These are phyloP conservation scores for Aspergillus puulaauensis DNA, from an alignment of 2,329 filamentous ascomycete species.

Conservation along the genomic window DNA sequence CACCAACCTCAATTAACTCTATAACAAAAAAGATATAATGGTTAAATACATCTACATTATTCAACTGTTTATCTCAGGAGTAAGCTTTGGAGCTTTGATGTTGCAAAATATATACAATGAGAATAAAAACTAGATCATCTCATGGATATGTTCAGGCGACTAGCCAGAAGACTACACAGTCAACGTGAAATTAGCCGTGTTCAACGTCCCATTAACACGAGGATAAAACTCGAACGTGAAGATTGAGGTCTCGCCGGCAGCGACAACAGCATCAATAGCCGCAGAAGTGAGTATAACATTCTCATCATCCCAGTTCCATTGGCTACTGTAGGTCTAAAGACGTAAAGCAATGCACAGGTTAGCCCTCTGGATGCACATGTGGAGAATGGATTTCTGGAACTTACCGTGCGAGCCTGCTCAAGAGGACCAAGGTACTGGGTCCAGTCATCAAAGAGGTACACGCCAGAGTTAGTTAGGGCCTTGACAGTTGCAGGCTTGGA, in stretches of 20 bases:
- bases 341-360: neutral
- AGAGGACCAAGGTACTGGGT: constrained; percentile 54
- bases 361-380: too few relatives aligned
- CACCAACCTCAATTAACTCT: too few relatives aligned
- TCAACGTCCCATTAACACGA: constrained; percentile 44
- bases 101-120: too few relatives aligned
- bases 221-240: constrained; percentile 60
- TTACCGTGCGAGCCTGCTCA: constrained; percentile 47
- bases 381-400: neutral
- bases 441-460: constrained; percentile 57
- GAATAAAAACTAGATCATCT: neutral
- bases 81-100: too few relatives aligned
- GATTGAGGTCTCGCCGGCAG: constrained; percentile 44
- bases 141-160: too few relatives aligned
- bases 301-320: constrained; percentile 53
- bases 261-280: constrained; percentile 49
- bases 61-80: too few relatives aligned
- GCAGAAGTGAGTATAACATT: constrained; percentile 49
- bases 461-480: constrained; percentile 50
- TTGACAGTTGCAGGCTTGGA: constrained; percentile 53
- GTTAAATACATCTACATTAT: too few relatives aligned
- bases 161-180: constrained; percentile 30
- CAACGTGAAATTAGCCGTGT: constrained; percentile 51
- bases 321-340: constrained; percentile 47
- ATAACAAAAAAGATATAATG: too few relatives aligned